Base-by-base conservation (phyloP, 2,329 filamentous ascomycete genomes). In the Fusarium praegraminearum region DNA sequence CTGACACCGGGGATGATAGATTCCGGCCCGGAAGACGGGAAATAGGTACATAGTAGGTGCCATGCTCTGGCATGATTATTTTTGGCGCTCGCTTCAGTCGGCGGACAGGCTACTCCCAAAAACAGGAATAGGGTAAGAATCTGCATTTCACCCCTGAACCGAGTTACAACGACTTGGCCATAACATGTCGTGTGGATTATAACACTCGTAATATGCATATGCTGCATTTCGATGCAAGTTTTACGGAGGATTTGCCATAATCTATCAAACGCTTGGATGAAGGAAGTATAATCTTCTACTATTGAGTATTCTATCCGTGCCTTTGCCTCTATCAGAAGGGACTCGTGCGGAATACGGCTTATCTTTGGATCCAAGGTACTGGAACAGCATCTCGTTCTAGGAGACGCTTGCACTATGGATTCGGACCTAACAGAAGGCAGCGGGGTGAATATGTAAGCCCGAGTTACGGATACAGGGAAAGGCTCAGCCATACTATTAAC, bases 41-140 rank as follows among this genome's bases (percentile, higher is more conserved):
- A 35, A 26, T 18, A 55, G 33, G 35, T 36, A 18, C 35, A 5
- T n/a, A 9, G 35, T n/a, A 12, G 28, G 28, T 30, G 28, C 28
- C 28, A 10, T 30, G 28, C 24, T 32, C 49, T 49, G 54, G 30
- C 38, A 64, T 45, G 44, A 33, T 59, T 67, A 54, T 69, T 66
- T 52, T 69, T 50, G 57, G 41, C 50, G 12, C 13, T 54, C 38
- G 36, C 40, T 35, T 26, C 24, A 35, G 45, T 62, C 62, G 36
- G 38, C 33, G 40, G 60, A 9, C 32, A 26, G 35, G 5, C 6
- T 28, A 40, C 18, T 46, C 38, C 13, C 49, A 15, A 20, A 22
- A 40, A 26, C n/a, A 26, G 30, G 33, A 28, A 44, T 20, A 51
- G 52, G 41, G 33, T 43, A 56, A 24, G 36, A 18, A 40, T 32